Percentiles rank a stretch among this genome's conserved stretches.
Conservation (phyloP, 2,329 filamentous ascomycete species). For the Ophiostoma populinum region DNA sequence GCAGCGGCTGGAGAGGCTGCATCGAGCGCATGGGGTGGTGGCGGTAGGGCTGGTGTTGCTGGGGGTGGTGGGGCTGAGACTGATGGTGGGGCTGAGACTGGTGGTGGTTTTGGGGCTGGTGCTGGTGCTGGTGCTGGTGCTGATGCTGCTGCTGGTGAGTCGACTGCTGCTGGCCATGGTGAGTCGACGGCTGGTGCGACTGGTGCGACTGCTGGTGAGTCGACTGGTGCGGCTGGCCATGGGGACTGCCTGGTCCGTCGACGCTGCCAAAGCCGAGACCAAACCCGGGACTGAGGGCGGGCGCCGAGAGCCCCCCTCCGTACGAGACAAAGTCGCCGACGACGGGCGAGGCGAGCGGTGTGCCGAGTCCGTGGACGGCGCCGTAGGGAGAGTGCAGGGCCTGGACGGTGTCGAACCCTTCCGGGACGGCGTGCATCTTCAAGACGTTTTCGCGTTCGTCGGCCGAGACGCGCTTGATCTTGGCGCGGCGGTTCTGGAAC, state of each 20-base stretch:
- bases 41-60: constrained; percentile 26
- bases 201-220: not conserved
- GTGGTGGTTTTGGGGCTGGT: not conserved
- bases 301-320: constrained; percentile 34
- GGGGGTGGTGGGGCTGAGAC: constrained; percentile 21
- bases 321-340: too few species aligned
- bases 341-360: constrained; percentile 29
- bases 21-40: constrained; percentile 35
- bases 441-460: constrained; percentile 56
- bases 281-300: constrained; percentile 50
- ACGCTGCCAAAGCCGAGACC: constrained; percentile 28
- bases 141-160: not conserved
- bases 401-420: constrained; percentile 54
- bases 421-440: constrained; percentile 53
- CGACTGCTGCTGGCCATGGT: not conserved
- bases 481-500: constrained; percentile 80
- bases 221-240: not conserved
- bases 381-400: constrained; percentile 52
- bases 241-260: not conserved
- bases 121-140: constrained; percentile 15
- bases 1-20: constrained; percentile 41
- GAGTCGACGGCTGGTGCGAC: not conserved
- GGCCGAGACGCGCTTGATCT: constrained; percentile 54
- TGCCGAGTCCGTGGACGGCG: constrained; percentile 35
- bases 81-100: constrained; percentile 24